Conservation (phyloP, 768 basidiomycete species). For the Xerocomus potaroensis region DNA sequence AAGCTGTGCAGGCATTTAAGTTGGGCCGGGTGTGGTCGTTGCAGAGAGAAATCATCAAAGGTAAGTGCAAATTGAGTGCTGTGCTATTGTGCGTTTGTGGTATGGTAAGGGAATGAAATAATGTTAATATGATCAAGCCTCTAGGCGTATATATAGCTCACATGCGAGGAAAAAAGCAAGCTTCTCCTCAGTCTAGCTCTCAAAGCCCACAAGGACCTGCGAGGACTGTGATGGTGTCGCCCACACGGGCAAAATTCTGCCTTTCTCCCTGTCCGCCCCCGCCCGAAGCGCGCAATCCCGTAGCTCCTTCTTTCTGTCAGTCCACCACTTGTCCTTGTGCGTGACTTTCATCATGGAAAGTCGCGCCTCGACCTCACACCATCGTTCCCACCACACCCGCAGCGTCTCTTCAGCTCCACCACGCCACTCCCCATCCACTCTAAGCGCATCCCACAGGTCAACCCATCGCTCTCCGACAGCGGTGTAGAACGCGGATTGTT, state of each 20-base stretch:
- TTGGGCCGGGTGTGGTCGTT: no score
- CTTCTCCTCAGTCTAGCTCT: no score
- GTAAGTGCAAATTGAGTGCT: no score
- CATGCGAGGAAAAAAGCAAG: no score
- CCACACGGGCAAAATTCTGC: slow-evolving; percentile 29
- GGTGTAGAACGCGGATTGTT: slow-evolving; percentile 59
- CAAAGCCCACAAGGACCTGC: slow-evolving; percentile 25
- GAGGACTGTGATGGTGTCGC: slow-evolving; percentile 23
- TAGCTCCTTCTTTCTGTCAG: slow-evolving; percentile 25
- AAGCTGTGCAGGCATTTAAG: no score
- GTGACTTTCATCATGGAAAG: slow-evolving; percentile 37
- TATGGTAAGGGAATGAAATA: no score
- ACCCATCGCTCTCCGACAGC: slow-evolving; percentile 64
- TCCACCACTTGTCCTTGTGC: slow-evolving; percentile 34
- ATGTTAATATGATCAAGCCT: no score
- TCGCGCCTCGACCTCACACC: slow-evolving; percentile 58
- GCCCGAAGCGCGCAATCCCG: slow-evolving; percentile 15
- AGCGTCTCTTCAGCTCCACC: slow-evolving; percentile 66
- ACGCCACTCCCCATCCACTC: slow-evolving; percentile 65
- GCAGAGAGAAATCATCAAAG: no score
- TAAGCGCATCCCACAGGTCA: slow-evolving; percentile 79
- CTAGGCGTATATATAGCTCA: no score
- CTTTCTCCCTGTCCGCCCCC: slow-evolving; percentile 36
- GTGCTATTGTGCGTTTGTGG: no score
- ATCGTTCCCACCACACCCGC: slow-evolving; percentile 66